Percentiles rank a stretch among this genome's conserved stretches.
Conservation (phyloP, 352 stramenopile species). For the Stramenopiles sp. region DNA sequence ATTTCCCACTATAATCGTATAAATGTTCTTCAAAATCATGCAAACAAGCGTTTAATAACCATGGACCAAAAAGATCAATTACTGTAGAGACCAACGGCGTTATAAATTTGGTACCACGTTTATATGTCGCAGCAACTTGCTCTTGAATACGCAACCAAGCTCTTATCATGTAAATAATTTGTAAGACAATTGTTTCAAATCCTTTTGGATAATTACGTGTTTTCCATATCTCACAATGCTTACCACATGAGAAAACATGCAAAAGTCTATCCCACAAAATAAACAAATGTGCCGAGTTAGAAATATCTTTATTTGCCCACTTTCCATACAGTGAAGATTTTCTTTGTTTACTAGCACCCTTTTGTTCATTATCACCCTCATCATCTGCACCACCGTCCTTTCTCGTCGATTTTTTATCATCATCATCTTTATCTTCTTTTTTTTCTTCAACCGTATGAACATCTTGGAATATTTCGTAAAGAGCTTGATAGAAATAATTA, state of each 20-base stretch:
- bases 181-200: background rate
- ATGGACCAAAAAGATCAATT: background rate
- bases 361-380: background rate
- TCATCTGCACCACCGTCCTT: background rate
- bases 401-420: background rate
- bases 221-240: background rate
- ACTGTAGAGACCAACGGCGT: background rate
- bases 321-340: background rate
- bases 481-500: background rate
- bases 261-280: background rate
- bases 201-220: background rate
- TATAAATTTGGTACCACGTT: background rate
- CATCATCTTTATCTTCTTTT: background rate
- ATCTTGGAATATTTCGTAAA: background rate
- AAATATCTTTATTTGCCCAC: background rate
- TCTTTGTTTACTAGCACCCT: background rate
- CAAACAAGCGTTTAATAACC: background rate
- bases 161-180: background rate
- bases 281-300: background rate
- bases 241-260: background rate
- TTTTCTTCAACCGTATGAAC: no score
- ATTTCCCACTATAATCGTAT: background rate
- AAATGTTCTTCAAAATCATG: background rate
- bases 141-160: background rate
- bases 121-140: background rate